These are phyloP conservation scores for Dacryopinax spathularia DNA, from an alignment of 768 basidiomycete genomes.

Conservation along the genomic window DNA sequence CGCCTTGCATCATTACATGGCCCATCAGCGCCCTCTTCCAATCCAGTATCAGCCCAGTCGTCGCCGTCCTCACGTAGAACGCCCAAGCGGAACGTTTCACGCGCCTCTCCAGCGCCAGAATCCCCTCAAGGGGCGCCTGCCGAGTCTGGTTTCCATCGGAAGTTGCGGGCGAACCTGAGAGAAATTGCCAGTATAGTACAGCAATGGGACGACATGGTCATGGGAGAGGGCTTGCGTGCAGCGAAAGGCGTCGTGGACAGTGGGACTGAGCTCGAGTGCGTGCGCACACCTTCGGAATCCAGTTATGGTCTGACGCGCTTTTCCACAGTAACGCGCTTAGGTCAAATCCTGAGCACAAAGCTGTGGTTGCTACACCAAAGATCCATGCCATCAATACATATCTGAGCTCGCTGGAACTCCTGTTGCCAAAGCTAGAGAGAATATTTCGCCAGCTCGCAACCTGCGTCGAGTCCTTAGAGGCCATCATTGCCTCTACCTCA, in stretches of 20 bases:
- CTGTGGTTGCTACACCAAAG: background rate
- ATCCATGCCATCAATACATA: background rate
- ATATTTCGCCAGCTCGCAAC: background rate
- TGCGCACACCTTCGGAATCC: constrained; percentile 9
- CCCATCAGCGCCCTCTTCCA: background rate
- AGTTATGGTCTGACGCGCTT: background rate
- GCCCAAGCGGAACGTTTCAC: background rate
- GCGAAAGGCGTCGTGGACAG: constrained; percentile 56
- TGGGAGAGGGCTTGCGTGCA: constrained; percentile 66
- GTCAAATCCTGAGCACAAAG: background rate
- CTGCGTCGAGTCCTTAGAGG: background rate
- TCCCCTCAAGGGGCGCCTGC: constrained; percentile 9
- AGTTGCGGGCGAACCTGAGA: constrained; percentile 48
- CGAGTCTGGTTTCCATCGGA: constrained; percentile 74
- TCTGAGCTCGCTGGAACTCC: background rate
- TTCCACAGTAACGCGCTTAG: background rate
- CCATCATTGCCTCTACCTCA: background rate
- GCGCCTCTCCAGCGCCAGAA: background rate
- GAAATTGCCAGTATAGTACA: constrained; percentile 49
- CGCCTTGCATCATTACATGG: background rate
- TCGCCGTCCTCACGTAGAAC: constrained; percentile 27
- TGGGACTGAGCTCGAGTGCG: constrained; percentile 75
- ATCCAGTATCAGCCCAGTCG: constrained; percentile 20
- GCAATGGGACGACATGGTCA: constrained; percentile 74
- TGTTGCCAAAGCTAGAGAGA: background rate